Evolutionary conservation across 2,329 filamentous ascomycete species (phyloP).

Genomic region (Zymoseptoria pseudotritici): DNA sequence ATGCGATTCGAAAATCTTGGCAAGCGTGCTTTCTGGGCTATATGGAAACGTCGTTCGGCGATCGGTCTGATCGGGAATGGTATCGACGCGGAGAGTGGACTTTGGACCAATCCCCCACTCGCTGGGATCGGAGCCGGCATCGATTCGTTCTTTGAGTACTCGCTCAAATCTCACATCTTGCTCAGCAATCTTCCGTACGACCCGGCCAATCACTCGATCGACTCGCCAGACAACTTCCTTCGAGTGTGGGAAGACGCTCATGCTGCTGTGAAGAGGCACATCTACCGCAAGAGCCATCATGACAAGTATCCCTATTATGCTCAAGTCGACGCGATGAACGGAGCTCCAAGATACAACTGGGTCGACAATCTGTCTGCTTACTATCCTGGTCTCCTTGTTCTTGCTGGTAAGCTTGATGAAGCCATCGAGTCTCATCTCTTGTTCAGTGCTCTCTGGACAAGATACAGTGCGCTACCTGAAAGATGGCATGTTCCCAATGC

Average conservation of each 20-base stretch:
- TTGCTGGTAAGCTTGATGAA: constrained; percentile 85
- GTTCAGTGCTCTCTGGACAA: constrained; percentile 88
- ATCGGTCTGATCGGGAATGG: constrained; percentile 85
- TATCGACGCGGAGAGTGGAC: constrained; percentile 82
- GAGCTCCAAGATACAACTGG: constrained; percentile 84
- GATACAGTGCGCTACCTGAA: constrained; percentile 89
- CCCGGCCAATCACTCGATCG: constrained; percentile 49
- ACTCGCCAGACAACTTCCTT: constrained; percentile 64
- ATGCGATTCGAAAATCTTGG: constrained; percentile 79
- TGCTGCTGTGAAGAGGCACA: constrained; percentile 76
- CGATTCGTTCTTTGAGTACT: constrained; percentile 98
- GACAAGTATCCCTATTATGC: constrained; percentile 87
- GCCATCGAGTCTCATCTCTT: constrained; percentile 84
- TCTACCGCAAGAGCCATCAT: constrained; percentile 63
- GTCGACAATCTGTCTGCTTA: constrained; percentile 94
- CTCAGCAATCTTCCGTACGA: constrained; percentile 60
- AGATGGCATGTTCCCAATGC: constrained; percentile 66
- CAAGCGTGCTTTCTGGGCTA: constrained; percentile 91
- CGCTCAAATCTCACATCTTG: constrained; percentile 85
- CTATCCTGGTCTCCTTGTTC: constrained; percentile 78
- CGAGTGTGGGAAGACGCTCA: constrained; percentile 79
- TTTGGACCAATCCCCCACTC: constrained; percentile 73
- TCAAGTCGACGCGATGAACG: constrained; percentile 80
- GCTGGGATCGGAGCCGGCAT: constrained; percentile 95
- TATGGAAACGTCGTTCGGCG: constrained; percentile 81